Conservation (phyloP, 352 stramenopile genomes). For the Stramenopiles sp. region DNA sequence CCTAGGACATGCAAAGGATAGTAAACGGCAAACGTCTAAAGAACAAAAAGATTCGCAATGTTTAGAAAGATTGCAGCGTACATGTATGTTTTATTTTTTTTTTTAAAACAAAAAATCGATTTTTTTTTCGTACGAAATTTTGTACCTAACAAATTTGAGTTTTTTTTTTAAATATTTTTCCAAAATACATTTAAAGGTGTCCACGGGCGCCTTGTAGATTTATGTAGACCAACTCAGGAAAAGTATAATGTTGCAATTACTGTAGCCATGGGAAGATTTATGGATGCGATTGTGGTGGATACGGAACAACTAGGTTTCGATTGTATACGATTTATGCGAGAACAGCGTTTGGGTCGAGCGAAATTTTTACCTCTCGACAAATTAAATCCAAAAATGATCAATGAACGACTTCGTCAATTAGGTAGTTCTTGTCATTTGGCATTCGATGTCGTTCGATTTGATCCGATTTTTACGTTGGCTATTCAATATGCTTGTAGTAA, state of each 20-base stretch:
- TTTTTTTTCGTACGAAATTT: too few relatives aligned
- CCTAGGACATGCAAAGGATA: constrained; percentile 10
- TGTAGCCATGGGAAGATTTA: constrained; percentile 80
- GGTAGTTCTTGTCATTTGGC: constrained; percentile 55
- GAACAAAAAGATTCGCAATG: too few relatives aligned
- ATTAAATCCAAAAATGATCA: constrained; percentile 39
- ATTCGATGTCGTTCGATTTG: constrained; percentile 71
- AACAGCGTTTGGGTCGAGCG: constrained; percentile 56
- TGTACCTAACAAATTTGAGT: too few relatives aligned
- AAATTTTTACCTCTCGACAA: constrained; percentile 87
- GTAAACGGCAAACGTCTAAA: constrained; percentile 10
- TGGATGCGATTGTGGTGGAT: constrained; percentile 64
- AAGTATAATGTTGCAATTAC: constrained; percentile 88
- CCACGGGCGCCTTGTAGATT: constrained; percentile 62
- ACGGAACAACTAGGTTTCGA: constrained; percentile 29
- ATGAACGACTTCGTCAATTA: constrained; percentile 62
- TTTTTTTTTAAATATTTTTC: too few relatives aligned
- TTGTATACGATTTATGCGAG: constrained; percentile 64
- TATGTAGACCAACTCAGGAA: constrained; percentile 72
- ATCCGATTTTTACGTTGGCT: constrained; percentile 50
- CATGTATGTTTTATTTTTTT: too few relatives aligned
- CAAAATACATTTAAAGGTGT: constrained; percentile 51
- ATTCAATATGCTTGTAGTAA: constrained; percentile 73
- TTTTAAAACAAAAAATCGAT: too few relatives aligned
- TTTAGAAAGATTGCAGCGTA: too few relatives aligned